phyloP scores from a whole-genome alignment of 495 filamentous ascomycete genomes.

The Evernia prunastri region DNA sequence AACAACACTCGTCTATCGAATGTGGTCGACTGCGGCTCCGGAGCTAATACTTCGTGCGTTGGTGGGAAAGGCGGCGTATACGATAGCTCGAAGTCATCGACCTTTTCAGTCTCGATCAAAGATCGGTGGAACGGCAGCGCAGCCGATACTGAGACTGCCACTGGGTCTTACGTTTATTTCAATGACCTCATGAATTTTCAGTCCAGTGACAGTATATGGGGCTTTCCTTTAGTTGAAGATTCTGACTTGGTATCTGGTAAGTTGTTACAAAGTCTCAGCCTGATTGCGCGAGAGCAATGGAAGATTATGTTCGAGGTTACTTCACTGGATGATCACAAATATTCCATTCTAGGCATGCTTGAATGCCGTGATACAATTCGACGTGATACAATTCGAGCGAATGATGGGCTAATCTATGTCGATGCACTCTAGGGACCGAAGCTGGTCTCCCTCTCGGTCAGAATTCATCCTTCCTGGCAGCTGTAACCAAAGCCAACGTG shows the following conservation, averaged over 20 bases:
- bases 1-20: slow-evolving; percentile 1
- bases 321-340: background rate
- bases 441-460: slow-evolving; percentile 7
- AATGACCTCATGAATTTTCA: slow-evolving; percentile 1
- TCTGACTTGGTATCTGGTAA: background rate
- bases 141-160: slow-evolving; percentile 4
- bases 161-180: slow-evolving; percentile 4
- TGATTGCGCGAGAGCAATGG: background rate
- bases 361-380: too few relatives aligned
- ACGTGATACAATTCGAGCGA: background rate
- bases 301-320: background rate
- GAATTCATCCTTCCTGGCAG: slow-evolving; percentile 6
- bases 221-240: slow-evolving; percentile 6
- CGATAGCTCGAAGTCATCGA: slow-evolving; percentile 14
- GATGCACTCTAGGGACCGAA: background rate
- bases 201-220: background rate
- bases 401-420: background rate
- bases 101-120: slow-evolving; percentile 8
- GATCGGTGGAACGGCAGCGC: slow-evolving; percentile 10
- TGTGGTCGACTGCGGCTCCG: background rate
- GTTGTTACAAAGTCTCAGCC: background rate
- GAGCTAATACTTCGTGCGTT: slow-evolving; percentile 9
- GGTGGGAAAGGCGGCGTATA: slow-evolving; percentile 12
- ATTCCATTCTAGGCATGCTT: background rate
- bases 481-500: slow-evolving; percentile 4